Evolutionary conservation across 1,284 basidiomycete genomes (phyloP).

Genomic region (Moesziomyces sp.): DNA sequence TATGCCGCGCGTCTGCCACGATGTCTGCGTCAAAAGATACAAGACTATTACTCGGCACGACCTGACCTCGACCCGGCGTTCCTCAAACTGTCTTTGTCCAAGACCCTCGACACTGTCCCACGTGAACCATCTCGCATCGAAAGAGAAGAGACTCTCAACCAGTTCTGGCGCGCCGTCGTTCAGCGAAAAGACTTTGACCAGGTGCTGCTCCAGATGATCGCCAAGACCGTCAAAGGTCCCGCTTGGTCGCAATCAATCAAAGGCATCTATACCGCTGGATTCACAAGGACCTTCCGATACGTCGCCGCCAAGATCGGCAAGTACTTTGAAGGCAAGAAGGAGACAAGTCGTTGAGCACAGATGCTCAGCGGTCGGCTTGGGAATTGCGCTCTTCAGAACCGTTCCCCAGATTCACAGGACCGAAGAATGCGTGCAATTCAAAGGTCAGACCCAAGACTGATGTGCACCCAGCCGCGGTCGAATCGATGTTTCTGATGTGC

Average conservation of each 20-base stretch:
- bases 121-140: constrained; percentile 24
- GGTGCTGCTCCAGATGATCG: constrained; percentile 53
- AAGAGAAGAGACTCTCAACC: constrained; percentile 36
- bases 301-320: constrained; percentile 63
- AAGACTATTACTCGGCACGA: constrained; percentile 46
- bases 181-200: constrained; percentile 52
- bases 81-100: constrained; percentile 53
- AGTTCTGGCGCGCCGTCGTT: constrained; percentile 54
- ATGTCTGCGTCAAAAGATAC: constrained; percentile 51
- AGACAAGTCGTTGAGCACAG: too few relatives aligned
- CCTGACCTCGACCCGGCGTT: constrained; percentile 56
- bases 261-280: constrained; percentile 65
- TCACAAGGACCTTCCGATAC: constrained; percentile 58
- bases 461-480: too few relatives aligned
- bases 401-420: too few relatives aligned
- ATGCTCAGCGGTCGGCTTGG: too few relatives aligned
- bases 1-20: constrained; percentile 54
- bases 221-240: constrained; percentile 54
- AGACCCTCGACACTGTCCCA: constrained; percentile 34
- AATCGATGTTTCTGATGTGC: too few relatives aligned
- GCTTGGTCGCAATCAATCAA: constrained; percentile 64
- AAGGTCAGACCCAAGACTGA: too few relatives aligned
- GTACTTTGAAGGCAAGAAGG: constrained; percentile 2
- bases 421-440: too few relatives aligned
- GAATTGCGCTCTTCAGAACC: too few relatives aligned